These are phyloP conservation scores for Sclerotinia borealis DNA, from an alignment of 2,329 filamentous ascomycete genomes.

Conservation along the genomic window DNA sequence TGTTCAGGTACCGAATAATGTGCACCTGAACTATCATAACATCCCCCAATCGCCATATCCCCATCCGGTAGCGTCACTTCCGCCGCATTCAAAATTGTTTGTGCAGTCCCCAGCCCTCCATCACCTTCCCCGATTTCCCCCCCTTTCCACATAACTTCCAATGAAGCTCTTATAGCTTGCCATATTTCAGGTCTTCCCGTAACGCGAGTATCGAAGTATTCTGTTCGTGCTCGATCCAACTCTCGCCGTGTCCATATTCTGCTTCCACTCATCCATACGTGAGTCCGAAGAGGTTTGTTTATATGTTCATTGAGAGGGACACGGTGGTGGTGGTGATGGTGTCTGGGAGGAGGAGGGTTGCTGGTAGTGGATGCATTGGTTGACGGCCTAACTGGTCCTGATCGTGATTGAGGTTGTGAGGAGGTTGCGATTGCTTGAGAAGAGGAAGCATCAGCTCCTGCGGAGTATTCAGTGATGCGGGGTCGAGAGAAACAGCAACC, in stretches of 20 bases:
- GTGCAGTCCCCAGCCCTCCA: conserved; percentile 56
- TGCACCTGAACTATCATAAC: conserved; percentile 65
- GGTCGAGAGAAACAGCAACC: conserved; percentile 54
- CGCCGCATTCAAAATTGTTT: conserved; percentile 72
- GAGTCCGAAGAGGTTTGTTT: conserved; percentile 61
- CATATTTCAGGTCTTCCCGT: conserved; percentile 74
- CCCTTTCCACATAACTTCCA: conserved; percentile 57
- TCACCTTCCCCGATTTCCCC: conserved; percentile 36
- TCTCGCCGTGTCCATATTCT: conserved; percentile 64
- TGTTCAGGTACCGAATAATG: conserved; percentile 64
- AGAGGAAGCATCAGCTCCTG: conserved; percentile 35
- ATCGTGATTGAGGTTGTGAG: conserved; percentile 20
- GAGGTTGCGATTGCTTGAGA: conserved; percentile 45
- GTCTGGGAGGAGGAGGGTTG: conserved; percentile 11
- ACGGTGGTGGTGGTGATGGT: conserved; percentile 6
- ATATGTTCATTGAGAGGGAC: conserved; percentile 57
- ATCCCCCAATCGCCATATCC: conserved; percentile 58
- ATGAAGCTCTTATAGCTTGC: conserved; percentile 63
- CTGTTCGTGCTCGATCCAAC: conserved; percentile 64
- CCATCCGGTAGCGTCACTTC: conserved; percentile 71
- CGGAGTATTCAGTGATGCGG: conserved; percentile 49
- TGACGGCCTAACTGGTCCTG: conserved; percentile 21
- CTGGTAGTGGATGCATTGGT: conserved; percentile 21
- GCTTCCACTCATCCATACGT: conserved; percentile 58
- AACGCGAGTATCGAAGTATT: conserved; percentile 88